Percentiles rank a stretch among this genome's conserved stretches.
Evolutionary conservation across 768 basidiomycete genomes (phyloP).

Genomic region (Butyriboletus loyo): DNA sequence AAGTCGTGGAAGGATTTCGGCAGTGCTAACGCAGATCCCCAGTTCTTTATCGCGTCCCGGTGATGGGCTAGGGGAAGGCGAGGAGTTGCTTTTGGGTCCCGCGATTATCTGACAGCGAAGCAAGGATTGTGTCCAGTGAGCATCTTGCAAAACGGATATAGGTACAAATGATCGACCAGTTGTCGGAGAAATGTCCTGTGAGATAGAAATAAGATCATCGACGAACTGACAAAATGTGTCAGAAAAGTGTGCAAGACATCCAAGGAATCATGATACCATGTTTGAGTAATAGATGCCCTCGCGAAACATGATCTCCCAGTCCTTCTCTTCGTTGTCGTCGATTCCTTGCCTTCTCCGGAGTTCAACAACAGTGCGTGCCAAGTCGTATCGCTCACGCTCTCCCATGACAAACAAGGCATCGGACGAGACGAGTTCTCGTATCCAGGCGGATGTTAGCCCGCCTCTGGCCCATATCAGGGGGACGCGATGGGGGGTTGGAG

Average conservation of each 20-base stretch:
- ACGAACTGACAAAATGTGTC: slow-evolving; percentile 48
- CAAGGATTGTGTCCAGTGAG: slow-evolving; percentile 77
- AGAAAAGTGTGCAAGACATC: neutral
- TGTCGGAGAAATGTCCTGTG: slow-evolving; percentile 69
- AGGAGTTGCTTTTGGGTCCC: slow-evolving; percentile 24
- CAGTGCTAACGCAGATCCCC: slow-evolving; percentile 54
- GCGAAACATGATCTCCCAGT: slow-evolving; percentile 69
- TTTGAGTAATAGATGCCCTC: slow-evolving; percentile 82
- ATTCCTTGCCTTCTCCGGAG: slow-evolving; percentile 57
- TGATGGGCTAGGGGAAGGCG: slow-evolving; percentile 37
- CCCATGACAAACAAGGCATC: slow-evolving; percentile 77
- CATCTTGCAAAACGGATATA: slow-evolving; percentile 61
- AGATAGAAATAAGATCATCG: slow-evolving; percentile 75
- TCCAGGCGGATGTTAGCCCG: slow-evolving; percentile 72
- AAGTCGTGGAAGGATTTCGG: slow-evolving; percentile 44
- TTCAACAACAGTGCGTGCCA: slow-evolving; percentile 75
- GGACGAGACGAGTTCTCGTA: slow-evolving; percentile 68
- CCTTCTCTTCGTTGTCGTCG: slow-evolving; percentile 59
- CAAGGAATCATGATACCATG: slow-evolving; percentile 52
- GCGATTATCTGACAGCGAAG: slow-evolving; percentile 57
- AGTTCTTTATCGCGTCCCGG: slow-evolving; percentile 56
- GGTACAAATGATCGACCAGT: slow-evolving; percentile 71
- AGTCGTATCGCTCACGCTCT: slow-evolving; percentile 77
- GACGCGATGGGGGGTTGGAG: slow-evolving; percentile 18
- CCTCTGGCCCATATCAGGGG: slow-evolving; percentile 72